phyloP scores from a whole-genome alignment of 352 stramenopile genomes.

The Thalassiosira tumida region DNA sequence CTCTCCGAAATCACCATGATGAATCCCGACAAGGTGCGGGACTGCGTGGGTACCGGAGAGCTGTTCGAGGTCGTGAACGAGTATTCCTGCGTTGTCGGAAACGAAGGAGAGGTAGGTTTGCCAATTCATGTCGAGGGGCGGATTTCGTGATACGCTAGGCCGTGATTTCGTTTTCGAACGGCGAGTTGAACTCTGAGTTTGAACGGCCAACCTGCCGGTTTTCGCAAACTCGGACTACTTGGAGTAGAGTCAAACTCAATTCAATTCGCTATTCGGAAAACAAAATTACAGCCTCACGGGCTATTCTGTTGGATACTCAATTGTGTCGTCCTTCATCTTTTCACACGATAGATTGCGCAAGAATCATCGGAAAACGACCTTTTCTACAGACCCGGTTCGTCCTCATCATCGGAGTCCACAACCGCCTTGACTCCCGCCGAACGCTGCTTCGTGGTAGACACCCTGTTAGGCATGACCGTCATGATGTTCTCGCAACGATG shows the following conservation, averaged over 20 bases:
- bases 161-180: too few species aligned
- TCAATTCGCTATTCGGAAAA: too few species aligned
- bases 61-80: slow-evolving; percentile 84
- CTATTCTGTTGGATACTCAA: too few species aligned
- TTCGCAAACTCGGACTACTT: too few species aligned
- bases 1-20: slow-evolving; percentile 83
- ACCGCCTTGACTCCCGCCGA: slow-evolving; percentile 74
- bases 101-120: slow-evolving; percentile 54
- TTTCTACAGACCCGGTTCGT: neutral
- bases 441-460: slow-evolving; percentile 81
- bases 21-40: slow-evolving; percentile 87
- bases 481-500: slow-evolving; percentile 81
- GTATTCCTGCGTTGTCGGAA: slow-evolving; percentile 69
- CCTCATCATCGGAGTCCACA: neutral
- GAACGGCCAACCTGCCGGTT: too few species aligned
- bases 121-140: neutral
- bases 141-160: too few species aligned
- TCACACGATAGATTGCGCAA: neutral
- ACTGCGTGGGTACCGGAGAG: slow-evolving; percentile 84
- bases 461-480: slow-evolving; percentile 86
- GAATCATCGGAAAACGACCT: slow-evolving; percentile 33
- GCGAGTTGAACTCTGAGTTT: too few species aligned
- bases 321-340: slow-evolving; percentile 33
- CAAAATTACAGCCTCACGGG: too few species aligned
- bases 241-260: too few species aligned